Conservation (phyloP, 140 eudicot genomes). For the Bidens hawaiensis region DNA sequence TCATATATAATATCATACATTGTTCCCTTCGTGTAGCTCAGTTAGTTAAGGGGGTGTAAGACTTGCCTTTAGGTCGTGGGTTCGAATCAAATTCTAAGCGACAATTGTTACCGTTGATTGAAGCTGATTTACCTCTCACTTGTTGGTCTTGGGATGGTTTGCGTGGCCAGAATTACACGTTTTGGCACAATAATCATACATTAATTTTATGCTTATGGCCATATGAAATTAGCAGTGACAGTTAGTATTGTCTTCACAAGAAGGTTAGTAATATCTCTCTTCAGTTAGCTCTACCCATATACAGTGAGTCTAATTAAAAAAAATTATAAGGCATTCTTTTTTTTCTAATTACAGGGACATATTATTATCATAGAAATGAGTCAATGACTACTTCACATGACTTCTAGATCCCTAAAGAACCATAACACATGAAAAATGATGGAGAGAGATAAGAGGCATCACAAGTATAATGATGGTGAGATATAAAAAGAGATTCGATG, state of each 20-base stretch:
- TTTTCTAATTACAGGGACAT: conserved; percentile 25
- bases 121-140: too few species aligned
- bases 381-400: conserved; percentile 40
- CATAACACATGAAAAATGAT: not conserved
- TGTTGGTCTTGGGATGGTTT: too few species aligned
- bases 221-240: conserved; percentile 7
- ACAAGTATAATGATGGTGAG: conserved; percentile 17
- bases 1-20: too few species aligned
- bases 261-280: too few species aligned
- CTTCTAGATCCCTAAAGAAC: conserved; percentile 12
- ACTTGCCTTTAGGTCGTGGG: too few species aligned
- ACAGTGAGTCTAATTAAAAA: conserved; percentile 21
- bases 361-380: conserved; percentile 24
- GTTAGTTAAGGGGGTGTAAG: too few species aligned
- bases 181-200: not conserved
- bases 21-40: too few species aligned
- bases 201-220: conserved; percentile 9
- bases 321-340: conserved; percentile 21
- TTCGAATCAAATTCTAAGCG: too few species aligned
- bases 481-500: conserved; percentile 1
- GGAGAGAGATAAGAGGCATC: conserved; percentile 1
- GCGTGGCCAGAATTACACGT: too few species aligned
- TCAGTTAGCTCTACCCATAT: conserved; percentile 24
- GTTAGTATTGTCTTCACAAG: conserved; percentile 32
- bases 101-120: too few species aligned